Evolutionary conservation across 1,284 basidiomycete genomes (phyloP), one percentile per base, ranked within the genome.

Genomic region (Ganoderma resinaceum): DNA sequence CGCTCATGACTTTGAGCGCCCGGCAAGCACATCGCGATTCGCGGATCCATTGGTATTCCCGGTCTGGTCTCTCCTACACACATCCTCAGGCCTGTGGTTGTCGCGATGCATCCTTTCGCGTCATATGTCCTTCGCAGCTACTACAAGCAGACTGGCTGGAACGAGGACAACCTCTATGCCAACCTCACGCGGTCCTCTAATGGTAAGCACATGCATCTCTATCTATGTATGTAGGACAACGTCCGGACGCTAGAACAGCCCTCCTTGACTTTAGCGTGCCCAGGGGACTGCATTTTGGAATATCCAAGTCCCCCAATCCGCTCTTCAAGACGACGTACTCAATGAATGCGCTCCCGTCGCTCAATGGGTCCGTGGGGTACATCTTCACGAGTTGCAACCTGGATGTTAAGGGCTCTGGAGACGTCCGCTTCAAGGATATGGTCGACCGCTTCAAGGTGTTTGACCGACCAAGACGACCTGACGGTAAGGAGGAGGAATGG

Each of bases 361-460:
- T 98, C 64, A 94, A 94, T 74, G 97, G 96, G n/a, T 95, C 94
- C 0, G 85, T 98, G 53, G 95, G 95, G 46, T 98, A 98, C 78
- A 94, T 98, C 72, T 96, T 97, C 76, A 94, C 94, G 0, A 95
- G 95, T 9, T 94, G 93, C 77, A 87, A 92, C 68, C 82, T 97
- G 46, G 84, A 92, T 72, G 85, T 94, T 72, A 91, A 89, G 71
- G 85, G 86, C 46, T 93, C 92, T 7, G 86, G 88, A 1, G 87
- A 88, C 69, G 92, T 95, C 62, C 86, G 87, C n/a, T 92, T 98
- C 82, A 95, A 95, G 78, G 90, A 96, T 76, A 91, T 97, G 81
- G 83, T 97, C 67, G 94, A 96, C 77, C 87, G 92, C 40, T 95
- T 96, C 83, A 88, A 87, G 77, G 88, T 96, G 18, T 93, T 90